Evolutionary conservation across 805 yeast genomes (phyloP).

Genomic region (Lachancea sp.): DNA sequence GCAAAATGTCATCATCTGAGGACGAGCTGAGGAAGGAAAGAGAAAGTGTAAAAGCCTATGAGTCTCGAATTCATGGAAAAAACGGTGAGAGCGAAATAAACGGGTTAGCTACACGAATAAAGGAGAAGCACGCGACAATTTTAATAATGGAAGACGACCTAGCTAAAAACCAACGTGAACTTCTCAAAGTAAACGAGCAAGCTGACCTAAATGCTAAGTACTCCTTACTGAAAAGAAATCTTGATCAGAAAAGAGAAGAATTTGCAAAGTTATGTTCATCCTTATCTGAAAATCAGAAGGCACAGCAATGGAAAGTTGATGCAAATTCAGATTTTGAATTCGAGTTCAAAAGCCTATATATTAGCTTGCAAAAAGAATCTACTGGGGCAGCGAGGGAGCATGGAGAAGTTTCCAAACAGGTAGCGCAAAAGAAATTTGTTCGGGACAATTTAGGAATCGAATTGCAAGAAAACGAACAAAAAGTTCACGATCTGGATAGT

Average conservation of each 20-base stretch:
- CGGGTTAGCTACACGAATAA: constrained; percentile 33
- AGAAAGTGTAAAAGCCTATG: constrained; percentile 36
- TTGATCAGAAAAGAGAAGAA: constrained; percentile 16
- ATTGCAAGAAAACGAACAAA: constrained; percentile 10
- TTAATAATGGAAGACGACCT: constrained; percentile 37
- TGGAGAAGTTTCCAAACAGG: constrained; percentile 12
- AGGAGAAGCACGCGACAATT: constrained; percentile 35
- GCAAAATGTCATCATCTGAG: constrained; percentile 37
- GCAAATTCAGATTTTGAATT: constrained; percentile 16
- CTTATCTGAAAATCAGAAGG: constrained; percentile 10
- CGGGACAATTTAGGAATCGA: constrained; percentile 12
- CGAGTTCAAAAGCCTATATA: constrained; percentile 17
- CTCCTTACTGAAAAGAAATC: constrained; percentile 30
- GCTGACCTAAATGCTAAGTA: constrained; percentile 54
- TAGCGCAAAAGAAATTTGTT: constrained; percentile 16
- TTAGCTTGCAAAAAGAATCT: constrained; percentile 19
- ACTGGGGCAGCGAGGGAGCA: constrained; percentile 13
- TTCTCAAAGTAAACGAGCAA: constrained; percentile 48
- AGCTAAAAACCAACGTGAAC: constrained; percentile 47
- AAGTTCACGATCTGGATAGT: constrained; percentile 13
- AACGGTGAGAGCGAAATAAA: constrained; percentile 29
- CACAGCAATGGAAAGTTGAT: constrained; percentile 12
- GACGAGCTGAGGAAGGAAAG: constrained; percentile 43
- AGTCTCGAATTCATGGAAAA: constrained; percentile 30
- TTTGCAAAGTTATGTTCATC: constrained; percentile 8